A percentile compares a stretch with the other conserved stretches of the same genome.
Evolutionary conservation across 441 rosid genomes (phyloP).

Genomic region (Gossypium gossypioides): DNA sequence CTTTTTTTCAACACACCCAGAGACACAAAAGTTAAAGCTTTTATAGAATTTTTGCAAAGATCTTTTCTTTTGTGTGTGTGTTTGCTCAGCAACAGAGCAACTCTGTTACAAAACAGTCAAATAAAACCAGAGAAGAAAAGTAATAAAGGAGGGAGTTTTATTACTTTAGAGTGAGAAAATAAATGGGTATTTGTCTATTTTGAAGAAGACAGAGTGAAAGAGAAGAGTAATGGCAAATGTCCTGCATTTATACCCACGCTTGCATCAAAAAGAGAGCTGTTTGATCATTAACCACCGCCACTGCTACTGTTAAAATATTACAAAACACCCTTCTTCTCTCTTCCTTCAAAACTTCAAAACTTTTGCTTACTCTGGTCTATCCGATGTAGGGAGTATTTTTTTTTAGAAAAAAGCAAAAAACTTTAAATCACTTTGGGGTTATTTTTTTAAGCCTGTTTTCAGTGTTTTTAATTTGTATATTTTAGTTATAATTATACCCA

Average conservation of each 20-base stretch:
- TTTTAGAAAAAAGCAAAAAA: not conserved
- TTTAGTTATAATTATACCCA: conserved; percentile 26
- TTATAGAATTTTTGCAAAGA: conserved; percentile 29
- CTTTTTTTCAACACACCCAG: conserved; percentile 23
- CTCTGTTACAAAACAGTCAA: conserved; percentile 24
- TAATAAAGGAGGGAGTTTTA: not conserved
- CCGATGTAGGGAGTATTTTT: not conserved
- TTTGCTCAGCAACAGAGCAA: conserved; percentile 13
- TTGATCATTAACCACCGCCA: conserved; percentile 91
- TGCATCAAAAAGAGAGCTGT: conserved; percentile 64
- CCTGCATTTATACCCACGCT: conserved; percentile 90
- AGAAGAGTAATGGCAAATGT: conserved; percentile 33
- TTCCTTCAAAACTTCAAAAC: not conserved
- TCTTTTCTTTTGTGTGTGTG: not conserved
- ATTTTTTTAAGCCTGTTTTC: not conserved
- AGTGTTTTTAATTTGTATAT: conserved; percentile 5
- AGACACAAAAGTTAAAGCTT: conserved; percentile 13
- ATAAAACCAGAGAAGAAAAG: conserved; percentile 17
- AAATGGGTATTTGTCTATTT: conserved; percentile 10
- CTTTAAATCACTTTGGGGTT: not conserved
- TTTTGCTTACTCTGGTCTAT: not conserved
- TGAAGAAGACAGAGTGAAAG: conserved; percentile 18
- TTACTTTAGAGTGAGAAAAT: conserved; percentile 15
- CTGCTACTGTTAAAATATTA: conserved; percentile 38
- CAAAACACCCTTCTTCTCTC: not conserved